Conservation (phyloP, 2,329 filamentous ascomycete genomes). For the Monilinia fructigena region DNA sequence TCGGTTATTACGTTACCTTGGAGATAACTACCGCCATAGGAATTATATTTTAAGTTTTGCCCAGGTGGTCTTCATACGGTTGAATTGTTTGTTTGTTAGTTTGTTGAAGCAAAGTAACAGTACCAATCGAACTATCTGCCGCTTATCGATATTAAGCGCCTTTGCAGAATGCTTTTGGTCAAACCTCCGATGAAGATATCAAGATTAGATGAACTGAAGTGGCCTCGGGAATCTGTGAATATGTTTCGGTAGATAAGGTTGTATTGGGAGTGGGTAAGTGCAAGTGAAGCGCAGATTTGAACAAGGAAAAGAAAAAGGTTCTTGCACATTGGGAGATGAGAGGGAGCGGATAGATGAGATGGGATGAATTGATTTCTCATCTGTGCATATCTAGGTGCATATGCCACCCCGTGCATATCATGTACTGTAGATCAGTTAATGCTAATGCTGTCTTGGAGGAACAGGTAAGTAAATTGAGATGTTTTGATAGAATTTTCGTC, state of each 20-base stretch:
- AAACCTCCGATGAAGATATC: constrained; percentile 10
- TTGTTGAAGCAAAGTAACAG: constrained; percentile 6
- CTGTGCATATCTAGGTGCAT: neutral
- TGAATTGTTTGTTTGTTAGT: constrained; percentile 4
- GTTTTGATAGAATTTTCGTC: neutral
- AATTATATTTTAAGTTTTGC: neutral
- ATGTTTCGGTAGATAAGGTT: neutral
- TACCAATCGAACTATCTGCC: neutral
- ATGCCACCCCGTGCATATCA: neutral
- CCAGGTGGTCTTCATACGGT: neutral
- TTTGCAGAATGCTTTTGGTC: neutral
- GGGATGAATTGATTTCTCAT: constrained; percentile 11
- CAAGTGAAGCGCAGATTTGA: neutral
- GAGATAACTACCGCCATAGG: constrained; percentile 13
- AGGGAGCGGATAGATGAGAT: neutral
- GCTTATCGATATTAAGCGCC: constrained; percentile 12
- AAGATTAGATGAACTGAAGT: neutral
- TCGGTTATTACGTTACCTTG: neutral
- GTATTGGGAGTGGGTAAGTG: neutral
- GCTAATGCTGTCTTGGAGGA: constrained; percentile 1
- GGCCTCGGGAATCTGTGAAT: neutral
- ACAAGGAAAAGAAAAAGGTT: constrained; percentile 6
- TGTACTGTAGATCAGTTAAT: constrained; percentile 4
- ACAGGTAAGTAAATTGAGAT: neutral
- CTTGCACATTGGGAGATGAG: neutral